Base-by-base conservation (phyloP, 305 asterid species). In the Vinca major region DNA sequence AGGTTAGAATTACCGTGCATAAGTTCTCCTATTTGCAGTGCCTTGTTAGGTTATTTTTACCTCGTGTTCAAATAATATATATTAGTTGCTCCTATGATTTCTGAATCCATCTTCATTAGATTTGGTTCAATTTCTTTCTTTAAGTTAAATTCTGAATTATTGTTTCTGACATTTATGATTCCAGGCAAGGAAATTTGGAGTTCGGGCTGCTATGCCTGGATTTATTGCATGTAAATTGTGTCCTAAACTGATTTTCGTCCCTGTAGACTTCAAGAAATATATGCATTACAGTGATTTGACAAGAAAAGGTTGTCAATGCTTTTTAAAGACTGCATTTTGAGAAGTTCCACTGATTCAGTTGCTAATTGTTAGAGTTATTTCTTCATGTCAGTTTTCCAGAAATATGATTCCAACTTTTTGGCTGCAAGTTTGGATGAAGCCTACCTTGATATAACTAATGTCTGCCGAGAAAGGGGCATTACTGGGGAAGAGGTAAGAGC, bases 151-250 rank as follows among this genome's bases (percentile, higher is more conserved):
- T 37, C 11, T 53, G 3, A 16, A 67, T 57, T 43, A 49, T 49
- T 62, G 11, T 54, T 68, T 68, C 8, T 19, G 41, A 40, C 10
- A 13, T 68, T 61, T 13, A n/a, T 77, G 68, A 53, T 48, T 77
- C 51, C 81, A 92, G 98, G 98, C 97, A 65, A 81, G 98, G 62
- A 89, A 83, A 73, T 92, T 83, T 75, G 97, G 98, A 55, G 96
- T 90, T 53, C 86, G 97, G 72, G 98, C 98, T 77, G 97, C 97
- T 41, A 92, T 92, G 97, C 98, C 98, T 68, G 98, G 98, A 63
- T 92, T 92, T 66, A 92, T 92, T 78, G 98, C 96, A 67, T 85
- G 87, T 20, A 92, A 87, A 83, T 81, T 92, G 75, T 90, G 95
- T 78, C 96, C 98, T 3, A 78, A 83, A 69, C 73, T 92, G 76